Evolutionary conservation across 2,329 filamentous ascomycete genomes (phyloP).

Genomic region (Penicillium sp.): DNA sequence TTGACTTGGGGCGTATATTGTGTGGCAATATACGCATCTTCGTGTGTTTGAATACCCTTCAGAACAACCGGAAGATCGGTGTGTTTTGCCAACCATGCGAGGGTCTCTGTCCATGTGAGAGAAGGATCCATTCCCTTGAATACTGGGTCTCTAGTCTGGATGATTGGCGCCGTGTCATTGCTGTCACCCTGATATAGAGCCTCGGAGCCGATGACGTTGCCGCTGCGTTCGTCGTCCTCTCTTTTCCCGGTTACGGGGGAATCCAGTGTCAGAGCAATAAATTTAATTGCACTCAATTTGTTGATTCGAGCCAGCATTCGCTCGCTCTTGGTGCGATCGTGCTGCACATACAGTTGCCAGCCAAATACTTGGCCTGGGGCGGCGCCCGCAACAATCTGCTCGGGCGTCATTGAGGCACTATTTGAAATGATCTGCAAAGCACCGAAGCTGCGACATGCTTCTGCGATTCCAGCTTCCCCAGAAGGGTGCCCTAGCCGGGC

Average conservation of each 20-base stretch:
- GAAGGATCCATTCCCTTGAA: conserved; percentile 73
- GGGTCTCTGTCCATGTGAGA: conserved; percentile 73
- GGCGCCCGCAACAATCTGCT: conserved; percentile 72
- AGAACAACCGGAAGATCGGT: conserved; percentile 82
- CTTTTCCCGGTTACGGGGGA: conserved; percentile 86
- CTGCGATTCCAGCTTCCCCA: conserved; percentile 79
- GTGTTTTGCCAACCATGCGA: conserved; percentile 77
- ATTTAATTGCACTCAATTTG: conserved; percentile 67
- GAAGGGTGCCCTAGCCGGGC: conserved; percentile 77
- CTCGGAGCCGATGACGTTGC: conserved; percentile 51
- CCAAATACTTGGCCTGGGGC: conserved; percentile 73
- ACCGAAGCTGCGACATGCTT: conserved; percentile 69
- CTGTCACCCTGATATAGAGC: conserved; percentile 51
- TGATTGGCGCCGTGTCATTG: conserved; percentile 61
- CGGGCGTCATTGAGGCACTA: conserved; percentile 84
- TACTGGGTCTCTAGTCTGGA: conserved; percentile 39
- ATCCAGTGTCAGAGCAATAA: conserved; percentile 82
- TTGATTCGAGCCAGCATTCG: conserved; percentile 74
- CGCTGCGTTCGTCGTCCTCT: conserved; percentile 71
- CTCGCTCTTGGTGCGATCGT: conserved; percentile 72
- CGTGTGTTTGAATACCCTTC: conserved; percentile 92
- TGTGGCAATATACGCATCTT: conserved; percentile 80
- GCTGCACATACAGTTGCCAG: conserved; percentile 95
- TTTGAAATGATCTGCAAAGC: conserved; percentile 81
- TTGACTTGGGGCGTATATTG: conserved; percentile 62